These are phyloP conservation scores for Lycium barbarum DNA, from an alignment of 257 asterid genomes.

Conservation along the genomic window DNA sequence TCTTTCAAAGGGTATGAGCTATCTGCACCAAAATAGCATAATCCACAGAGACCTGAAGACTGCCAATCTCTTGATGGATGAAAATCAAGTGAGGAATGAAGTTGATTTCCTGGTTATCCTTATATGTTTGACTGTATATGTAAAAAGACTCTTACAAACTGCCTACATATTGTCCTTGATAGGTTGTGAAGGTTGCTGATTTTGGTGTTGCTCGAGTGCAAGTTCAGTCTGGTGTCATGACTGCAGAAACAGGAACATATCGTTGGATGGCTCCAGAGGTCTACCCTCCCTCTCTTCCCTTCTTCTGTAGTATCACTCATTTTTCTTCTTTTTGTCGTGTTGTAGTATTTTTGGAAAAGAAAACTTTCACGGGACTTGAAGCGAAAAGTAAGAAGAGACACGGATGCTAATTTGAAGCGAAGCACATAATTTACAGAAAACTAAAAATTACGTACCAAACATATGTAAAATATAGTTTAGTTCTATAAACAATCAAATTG, in stretches of 20 bases:
- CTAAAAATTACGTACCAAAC: not conserved
- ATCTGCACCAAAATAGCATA: slow-evolving; percentile 80
- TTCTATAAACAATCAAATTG: not conserved
- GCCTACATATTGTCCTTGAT: slow-evolving; percentile 19
- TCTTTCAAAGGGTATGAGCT: slow-evolving; percentile 92
- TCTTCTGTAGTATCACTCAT: not conserved
- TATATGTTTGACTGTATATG: not conserved
- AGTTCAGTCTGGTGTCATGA: slow-evolving; percentile 85
- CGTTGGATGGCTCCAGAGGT: slow-evolving; percentile 99
- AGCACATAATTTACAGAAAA: not conserved
- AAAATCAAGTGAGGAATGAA: slow-evolving; percentile 62
- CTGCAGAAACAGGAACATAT: slow-evolving; percentile 95
- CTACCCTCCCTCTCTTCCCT: not conserved
- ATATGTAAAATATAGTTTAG: too few relatives aligned
- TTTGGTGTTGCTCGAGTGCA: slow-evolving; percentile 89
- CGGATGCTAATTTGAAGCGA: not conserved
- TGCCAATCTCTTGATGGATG: slow-evolving; percentile 87
- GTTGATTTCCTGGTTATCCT: slow-evolving; percentile 9
- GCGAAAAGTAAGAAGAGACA: too few relatives aligned
- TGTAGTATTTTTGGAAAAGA: not conserved
- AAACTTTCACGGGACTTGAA: too few relatives aligned
- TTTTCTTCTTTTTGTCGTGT: not conserved
- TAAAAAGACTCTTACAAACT: not conserved
- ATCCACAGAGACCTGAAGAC: slow-evolving; percentile 91
- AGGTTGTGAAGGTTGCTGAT: slow-evolving; percentile 93